A percentile compares a stretch with the other conserved stretches of the same genome.
Conservation (phyloP, 768 basidiomycete species). For the Podaxis sp. region DNA sequence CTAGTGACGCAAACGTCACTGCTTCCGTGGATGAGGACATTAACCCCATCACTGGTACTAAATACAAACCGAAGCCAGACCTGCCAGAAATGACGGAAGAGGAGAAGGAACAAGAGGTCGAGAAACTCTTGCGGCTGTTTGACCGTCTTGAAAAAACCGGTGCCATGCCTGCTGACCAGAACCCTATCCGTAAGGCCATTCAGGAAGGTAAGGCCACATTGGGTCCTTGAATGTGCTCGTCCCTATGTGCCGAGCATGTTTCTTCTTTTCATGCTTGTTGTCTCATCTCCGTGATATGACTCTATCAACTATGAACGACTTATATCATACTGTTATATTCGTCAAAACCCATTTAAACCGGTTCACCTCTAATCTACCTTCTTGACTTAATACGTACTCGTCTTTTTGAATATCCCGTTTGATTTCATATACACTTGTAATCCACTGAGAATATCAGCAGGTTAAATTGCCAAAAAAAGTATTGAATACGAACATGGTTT, state of each 20-base stretch:
- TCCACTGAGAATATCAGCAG: not conserved
- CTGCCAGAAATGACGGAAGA: constrained; percentile 80
- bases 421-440: not conserved
- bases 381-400: not conserved
- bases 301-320: not conserved
- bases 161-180: constrained; percentile 56
- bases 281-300: not conserved
- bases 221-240: not conserved
- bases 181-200: constrained; percentile 71
- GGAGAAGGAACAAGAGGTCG: constrained; percentile 92
- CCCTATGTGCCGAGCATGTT: constrained; percentile 2
- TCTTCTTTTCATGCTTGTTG: not conserved
- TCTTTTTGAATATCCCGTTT: not conserved
- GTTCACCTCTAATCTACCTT: not conserved
- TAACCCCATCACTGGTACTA: constrained; percentile 87
- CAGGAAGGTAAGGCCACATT: constrained; percentile 28
- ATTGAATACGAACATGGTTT: not conserved
- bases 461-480: not conserved
- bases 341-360: not conserved
- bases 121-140: constrained; percentile 88
- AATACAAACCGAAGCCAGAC: constrained; percentile 33
- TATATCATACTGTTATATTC: constrained; percentile 9
- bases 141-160: constrained; percentile 82
- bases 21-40: constrained; percentile 42
- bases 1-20: constrained; percentile 27